These are phyloP conservation scores for Panus rudis DNA, from an alignment of 768 basidiomycete species.

Conservation along the genomic window DNA sequence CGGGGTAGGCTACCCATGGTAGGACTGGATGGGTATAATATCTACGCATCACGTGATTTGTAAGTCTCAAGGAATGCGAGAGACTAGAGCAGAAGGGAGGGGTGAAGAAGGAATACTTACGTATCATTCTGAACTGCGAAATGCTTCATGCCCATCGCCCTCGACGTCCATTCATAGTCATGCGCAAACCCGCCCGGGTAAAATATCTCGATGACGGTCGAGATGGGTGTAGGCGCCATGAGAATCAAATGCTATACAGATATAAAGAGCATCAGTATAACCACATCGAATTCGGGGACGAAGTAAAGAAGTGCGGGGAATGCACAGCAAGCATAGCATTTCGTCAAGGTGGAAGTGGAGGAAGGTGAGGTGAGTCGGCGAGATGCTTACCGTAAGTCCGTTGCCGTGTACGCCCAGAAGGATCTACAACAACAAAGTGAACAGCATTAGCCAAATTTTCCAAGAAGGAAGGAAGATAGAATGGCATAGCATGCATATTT, in stretches of 20 bases:
- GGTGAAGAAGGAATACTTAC: slow-evolving; percentile 30
- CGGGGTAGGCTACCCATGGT: slow-evolving; percentile 63
- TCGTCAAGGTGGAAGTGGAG: not conserved
- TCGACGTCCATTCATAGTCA: slow-evolving; percentile 77
- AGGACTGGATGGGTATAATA: slow-evolving; percentile 38
- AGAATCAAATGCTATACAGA: slow-evolving; percentile 54
- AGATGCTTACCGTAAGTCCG: slow-evolving; percentile 47
- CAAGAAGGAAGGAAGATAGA: not conserved
- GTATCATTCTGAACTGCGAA: slow-evolving; percentile 80
- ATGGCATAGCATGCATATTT: not conserved
- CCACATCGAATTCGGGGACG: too few species aligned
- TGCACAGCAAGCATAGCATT: not conserved
- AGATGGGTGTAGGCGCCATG: slow-evolving; percentile 70
- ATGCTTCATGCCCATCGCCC: slow-evolving; percentile 66
- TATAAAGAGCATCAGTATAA: not conserved
- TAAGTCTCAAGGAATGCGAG: not conserved
- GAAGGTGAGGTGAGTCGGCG: not conserved
- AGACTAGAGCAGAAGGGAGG: not conserved
- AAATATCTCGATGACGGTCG: slow-evolving; percentile 83
- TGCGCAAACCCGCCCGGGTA: slow-evolving; percentile 74
- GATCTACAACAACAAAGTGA: slow-evolving; percentile 34
- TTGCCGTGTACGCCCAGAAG: slow-evolving; percentile 74
- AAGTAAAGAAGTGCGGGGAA: too few species aligned
- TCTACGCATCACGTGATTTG: slow-evolving; percentile 10
- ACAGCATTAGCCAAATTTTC: not conserved